Percentiles rank a stretch among this genome's conserved stretches.
Conservation (phyloP, 306 rosid genomes). For the Quercus bicolor region DNA sequence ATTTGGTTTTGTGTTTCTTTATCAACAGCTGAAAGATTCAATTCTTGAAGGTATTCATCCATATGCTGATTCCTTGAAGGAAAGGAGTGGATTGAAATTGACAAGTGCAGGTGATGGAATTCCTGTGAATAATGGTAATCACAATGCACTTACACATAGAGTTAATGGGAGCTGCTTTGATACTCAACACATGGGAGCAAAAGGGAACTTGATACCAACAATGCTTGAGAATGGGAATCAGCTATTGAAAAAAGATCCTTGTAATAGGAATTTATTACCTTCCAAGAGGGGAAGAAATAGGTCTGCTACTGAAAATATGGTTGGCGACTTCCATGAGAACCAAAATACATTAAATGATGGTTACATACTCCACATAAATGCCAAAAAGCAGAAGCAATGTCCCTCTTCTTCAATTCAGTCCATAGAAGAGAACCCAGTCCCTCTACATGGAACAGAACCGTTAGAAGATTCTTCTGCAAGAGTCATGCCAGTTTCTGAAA, state of each 20-base stretch:
- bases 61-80: conserved; percentile 46
- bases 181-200: conserved; percentile 26
- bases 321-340: conserved; percentile 14
- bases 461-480: conserved; percentile 33
- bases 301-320: conserved; percentile 23
- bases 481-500: conserved; percentile 5
- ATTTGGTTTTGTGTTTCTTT: conserved; percentile 10
- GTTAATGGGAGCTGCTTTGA: conserved; percentile 17
- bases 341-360: conserved; percentile 14
- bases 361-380: conserved; percentile 25
- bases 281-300: conserved; percentile 38
- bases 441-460: conserved; percentile 22
- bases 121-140: conserved; percentile 18
- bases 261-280: conserved; percentile 20
- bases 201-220: conserved; percentile 22
- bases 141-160: conserved; percentile 17
- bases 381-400: conserved; percentile 39
- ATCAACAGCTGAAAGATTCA: conserved; percentile 62
- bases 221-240: conserved; percentile 24
- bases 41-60: conserved; percentile 58
- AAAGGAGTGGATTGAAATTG: conserved; percentile 42
- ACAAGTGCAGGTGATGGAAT: conserved; percentile 16
- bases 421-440: conserved; percentile 23
- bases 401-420: conserved; percentile 25
- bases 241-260: conserved; percentile 11